Evolutionary conservation across 2,329 filamentous ascomycete species (phyloP).

Genomic region (Alternaria brassicae): DNA sequence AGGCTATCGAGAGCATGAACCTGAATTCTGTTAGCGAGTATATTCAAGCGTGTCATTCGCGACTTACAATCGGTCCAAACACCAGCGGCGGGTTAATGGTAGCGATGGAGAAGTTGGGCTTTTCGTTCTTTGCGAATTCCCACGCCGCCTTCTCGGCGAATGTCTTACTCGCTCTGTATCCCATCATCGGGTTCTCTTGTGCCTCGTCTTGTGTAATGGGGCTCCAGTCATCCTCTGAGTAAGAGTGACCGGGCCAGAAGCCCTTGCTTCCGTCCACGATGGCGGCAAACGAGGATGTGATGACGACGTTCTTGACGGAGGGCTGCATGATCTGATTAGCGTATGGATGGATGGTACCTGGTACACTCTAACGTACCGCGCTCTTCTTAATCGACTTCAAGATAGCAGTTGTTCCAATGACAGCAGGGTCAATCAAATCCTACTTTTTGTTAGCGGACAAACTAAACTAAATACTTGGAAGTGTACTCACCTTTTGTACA

Average conservation of each 20-base stretch:
- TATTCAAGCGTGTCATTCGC: neutral
- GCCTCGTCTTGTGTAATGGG: slow-evolving; percentile 62
- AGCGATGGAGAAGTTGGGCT: slow-evolving; percentile 58
- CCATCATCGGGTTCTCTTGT: slow-evolving; percentile 50
- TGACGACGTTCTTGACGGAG: slow-evolving; percentile 74
- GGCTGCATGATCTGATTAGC: slow-evolving; percentile 41
- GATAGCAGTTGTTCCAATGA: slow-evolving; percentile 69
- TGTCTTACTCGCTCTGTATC: slow-evolving; percentile 65
- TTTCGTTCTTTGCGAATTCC: slow-evolving; percentile 61
- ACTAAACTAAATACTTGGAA: rapidly evolving
- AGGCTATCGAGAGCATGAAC: slow-evolving; percentile 67
- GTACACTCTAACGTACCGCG: neutral
- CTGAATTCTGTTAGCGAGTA: slow-evolving; percentile 27
- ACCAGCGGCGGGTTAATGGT: slow-evolving; percentile 61
- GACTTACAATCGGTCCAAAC: slow-evolving; percentile 56
- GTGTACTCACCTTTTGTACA: slow-evolving; percentile 64
- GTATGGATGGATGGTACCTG: neutral
- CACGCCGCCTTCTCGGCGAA: slow-evolving; percentile 66
- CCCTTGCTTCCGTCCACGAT: slow-evolving; percentile 66
- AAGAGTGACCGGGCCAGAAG: slow-evolving; percentile 56
- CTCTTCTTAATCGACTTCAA: slow-evolving; percentile 62
- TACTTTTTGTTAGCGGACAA: slow-evolving; percentile 16
- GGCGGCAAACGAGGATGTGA: slow-evolving; percentile 74
- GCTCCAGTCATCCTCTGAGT: slow-evolving; percentile 65
- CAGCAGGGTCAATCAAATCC: slow-evolving; percentile 65